Percentiles rank a stretch among this genome's conserved stretches.
Evolutionary conservation across 83 land plant species (phyloP).

Genomic region (Picea mariana): DNA sequence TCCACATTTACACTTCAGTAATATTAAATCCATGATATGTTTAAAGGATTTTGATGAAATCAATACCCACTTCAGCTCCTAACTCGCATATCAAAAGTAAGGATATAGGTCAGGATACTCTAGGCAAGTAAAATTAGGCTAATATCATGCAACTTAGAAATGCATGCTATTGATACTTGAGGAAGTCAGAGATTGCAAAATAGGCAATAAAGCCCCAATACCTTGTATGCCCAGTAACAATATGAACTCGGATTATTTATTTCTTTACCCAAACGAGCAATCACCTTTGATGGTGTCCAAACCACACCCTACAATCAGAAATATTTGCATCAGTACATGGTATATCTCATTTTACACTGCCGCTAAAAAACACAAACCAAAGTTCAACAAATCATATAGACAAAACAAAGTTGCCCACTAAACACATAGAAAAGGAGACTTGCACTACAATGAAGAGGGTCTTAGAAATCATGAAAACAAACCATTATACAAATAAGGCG

Average conservation of each 20-base stretch:
- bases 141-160: conserved; percentile 2
- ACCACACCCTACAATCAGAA: no score
- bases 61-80: neutral
- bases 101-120: neutral
- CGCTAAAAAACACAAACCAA: no score
- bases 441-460: no score
- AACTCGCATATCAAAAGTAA: neutral
- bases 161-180: neutral
- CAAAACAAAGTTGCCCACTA: no score
- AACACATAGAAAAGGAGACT: no score
- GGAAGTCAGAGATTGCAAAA: neutral
- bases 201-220: conserved; percentile 7
- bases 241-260: conserved; percentile 80
- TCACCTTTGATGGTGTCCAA: conserved; percentile 94
- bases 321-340: no score
- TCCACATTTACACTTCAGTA: neutral
- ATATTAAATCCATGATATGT: neutral
- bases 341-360: no score
- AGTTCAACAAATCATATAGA: no score
- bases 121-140: neutral
- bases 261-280: conserved; percentile 91
- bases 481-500: no score
- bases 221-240: conserved; percentile 97
- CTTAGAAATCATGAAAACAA: no score
- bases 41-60: neutral